Base-by-base conservation (phyloP, 257 asterid genomes). In the Linaria vulgaris region DNA sequence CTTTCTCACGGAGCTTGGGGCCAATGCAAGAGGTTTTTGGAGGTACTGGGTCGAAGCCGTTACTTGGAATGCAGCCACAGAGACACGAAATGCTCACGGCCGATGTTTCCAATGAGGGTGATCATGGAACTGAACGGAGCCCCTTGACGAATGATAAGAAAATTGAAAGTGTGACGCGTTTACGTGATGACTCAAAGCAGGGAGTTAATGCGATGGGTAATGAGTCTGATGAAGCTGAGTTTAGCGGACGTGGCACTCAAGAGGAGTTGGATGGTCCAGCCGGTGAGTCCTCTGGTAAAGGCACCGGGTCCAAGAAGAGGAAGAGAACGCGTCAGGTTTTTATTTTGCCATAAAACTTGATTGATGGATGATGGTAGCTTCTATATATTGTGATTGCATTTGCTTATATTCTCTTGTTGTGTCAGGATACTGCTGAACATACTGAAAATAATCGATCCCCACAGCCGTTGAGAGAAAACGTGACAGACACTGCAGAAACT, bases 191-290 rank as follows among this genome's bases (percentile, higher is more conserved):
- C 48, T 88, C 57, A 8, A 82, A 77, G 69, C 72, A 61, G 55
- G 80, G 77, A 61, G 75, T 41, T 63, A 79, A 69, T 56, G 72
- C 16, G 41, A 78, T 84, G 3, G 79, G 80, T 16, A 73, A 75
- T 60, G 96, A 79, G 44, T 86, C 91, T 9, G 94, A 79, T 31
- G 94, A 80, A 73, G 90, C 83, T 15, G 91, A 76, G 61, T 92
- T 77, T 68, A 90, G 96, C 9, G 83, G 88, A 56, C 82, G 78
- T 8, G 85, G 83, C 59, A 81, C 60, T 65, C 94, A 72, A 66
- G 90, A 79, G 68, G 91, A 79, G 74, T 53, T 52, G 31, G 85
- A 69, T 6, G 79, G 83, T 22, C 59, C 74, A 0, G 76, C 66
- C 1, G 80, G 72, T 50, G 82, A 69, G 70, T 77, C 85, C 43